Evolutionary conservation across 2,329 filamentous ascomycete species (phyloP).

Genomic region (Venturia aucupariae): DNA sequence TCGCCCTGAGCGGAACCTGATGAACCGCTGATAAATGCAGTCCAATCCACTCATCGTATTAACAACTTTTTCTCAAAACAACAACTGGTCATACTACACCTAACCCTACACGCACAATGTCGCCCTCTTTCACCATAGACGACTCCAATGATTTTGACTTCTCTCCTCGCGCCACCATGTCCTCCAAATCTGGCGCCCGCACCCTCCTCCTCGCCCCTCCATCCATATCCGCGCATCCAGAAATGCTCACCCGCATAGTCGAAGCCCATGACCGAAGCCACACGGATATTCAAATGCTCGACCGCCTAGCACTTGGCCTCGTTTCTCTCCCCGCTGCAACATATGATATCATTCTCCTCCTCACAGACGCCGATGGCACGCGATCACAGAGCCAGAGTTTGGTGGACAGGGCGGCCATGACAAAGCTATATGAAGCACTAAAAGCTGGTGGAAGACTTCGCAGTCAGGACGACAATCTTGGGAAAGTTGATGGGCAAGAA

Average conservation of each 20-base stretch:
- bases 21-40: neutral
- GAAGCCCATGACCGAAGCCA: slow-evolving; percentile 61
- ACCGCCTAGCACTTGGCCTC: slow-evolving; percentile 75
- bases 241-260: slow-evolving; percentile 63
- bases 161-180: neutral
- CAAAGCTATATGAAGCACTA: slow-evolving; percentile 43
- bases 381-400: slow-evolving; percentile 55
- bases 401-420: slow-evolving; percentile 58
- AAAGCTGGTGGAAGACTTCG: slow-evolving; percentile 58
- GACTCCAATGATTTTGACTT: slow-evolving; percentile 5
- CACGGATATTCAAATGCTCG: slow-evolving; percentile 95
- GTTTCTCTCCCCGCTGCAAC: slow-evolving; percentile 65
- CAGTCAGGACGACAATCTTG: slow-evolving; percentile 59
- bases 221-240: slow-evolving; percentile 77
- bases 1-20: neutral
- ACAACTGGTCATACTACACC: neutral
- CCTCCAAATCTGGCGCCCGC: slow-evolving; percentile 1
- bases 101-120: neutral
- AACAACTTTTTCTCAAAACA: neutral
- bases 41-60: neutral
- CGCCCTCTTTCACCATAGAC: slow-evolving; percentile 13
- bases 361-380: slow-evolving; percentile 66
- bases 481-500: slow-evolving; percentile 23
- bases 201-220: slow-evolving; percentile 85
- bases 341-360: slow-evolving; percentile 78